Percentiles rank a stretch among this genome's conserved stretches.
Conservation (phyloP, 352 stramenopile species). For the Phytopythium delawarense region DNA sequence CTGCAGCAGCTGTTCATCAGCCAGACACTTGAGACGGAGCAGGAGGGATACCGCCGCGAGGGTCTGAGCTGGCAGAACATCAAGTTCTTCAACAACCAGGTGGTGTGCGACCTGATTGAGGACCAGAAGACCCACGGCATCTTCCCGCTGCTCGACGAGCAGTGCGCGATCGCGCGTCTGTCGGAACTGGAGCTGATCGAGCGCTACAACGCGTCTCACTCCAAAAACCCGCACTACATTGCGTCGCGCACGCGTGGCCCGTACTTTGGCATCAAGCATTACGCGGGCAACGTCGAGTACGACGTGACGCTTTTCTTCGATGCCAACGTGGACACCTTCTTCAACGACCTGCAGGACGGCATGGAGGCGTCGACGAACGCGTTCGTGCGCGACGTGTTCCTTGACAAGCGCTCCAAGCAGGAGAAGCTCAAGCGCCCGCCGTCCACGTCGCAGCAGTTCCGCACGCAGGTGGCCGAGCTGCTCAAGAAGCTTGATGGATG, state of each 20-base stretch:
- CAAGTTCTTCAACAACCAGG: conserved; percentile 86
- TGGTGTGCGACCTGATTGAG: conserved; percentile 87
- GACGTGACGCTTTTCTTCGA: conserved; percentile 84
- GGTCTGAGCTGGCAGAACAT: conserved; percentile 73
- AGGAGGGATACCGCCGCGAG: conserved; percentile 76
- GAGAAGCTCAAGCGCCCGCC: conserved; percentile 82
- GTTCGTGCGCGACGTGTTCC: conserved; percentile 78
- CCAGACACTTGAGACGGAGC: conserved; percentile 74
- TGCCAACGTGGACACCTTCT: conserved; percentile 83
- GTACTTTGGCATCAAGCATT: conserved; percentile 81
- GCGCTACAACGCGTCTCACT: conserved; percentile 68
- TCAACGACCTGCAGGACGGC: conserved; percentile 70
- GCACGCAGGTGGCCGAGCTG: conserved; percentile 70
- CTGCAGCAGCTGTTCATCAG: conserved; percentile 87
- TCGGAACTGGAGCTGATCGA: conserved; percentile 77
- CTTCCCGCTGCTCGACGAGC: conserved; percentile 77
- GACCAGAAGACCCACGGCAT: conserved; percentile 78
- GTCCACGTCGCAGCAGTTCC: conserved; percentile 84
- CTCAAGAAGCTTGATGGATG: conserved; percentile 84
- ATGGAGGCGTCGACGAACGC: conserved; percentile 69
- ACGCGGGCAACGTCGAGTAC: conserved; percentile 85
- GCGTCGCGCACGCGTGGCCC: conserved; percentile 61
- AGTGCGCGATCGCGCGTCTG: conserved; percentile 67
- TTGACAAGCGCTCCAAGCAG: conserved; percentile 72
- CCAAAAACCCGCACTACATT: conserved; percentile 70